These are phyloP conservation scores for Daldinia decipiens DNA, from an alignment of 495 filamentous ascomycete genomes.

Conservation along the genomic window DNA sequence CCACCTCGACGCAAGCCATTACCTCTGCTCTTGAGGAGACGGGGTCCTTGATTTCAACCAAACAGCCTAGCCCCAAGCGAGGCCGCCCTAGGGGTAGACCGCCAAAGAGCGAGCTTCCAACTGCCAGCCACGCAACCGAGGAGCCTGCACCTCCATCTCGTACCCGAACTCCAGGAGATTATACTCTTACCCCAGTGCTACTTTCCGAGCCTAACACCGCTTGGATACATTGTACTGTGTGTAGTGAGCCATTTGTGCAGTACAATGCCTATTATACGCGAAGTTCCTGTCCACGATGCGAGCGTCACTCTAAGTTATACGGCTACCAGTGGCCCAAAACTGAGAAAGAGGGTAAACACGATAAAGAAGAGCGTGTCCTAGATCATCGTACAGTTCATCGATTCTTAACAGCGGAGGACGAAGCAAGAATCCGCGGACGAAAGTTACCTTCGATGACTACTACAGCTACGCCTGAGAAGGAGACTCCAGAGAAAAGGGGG, in stretches of 20 bases:
- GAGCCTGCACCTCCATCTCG: conserved; percentile 45
- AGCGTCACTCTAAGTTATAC: conserved; percentile 94
- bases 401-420: conserved; percentile 73
- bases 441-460: conserved; percentile 37
- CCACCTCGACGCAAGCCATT: neutral
- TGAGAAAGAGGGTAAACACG: conserved; percentile 73
- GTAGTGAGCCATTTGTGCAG: conserved; percentile 83
- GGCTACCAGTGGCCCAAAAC: conserved; percentile 97
- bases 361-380: conserved; percentile 79
- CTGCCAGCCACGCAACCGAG: conserved; percentile 2
- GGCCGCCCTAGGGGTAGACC: conserved; percentile 37
- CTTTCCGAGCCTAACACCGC: conserved; percentile 77
- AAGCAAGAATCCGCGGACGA: conserved; percentile 63
- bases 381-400: conserved; percentile 78
- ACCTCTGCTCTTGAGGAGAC: neutral
- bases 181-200: conserved; percentile 75
- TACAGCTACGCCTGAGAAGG: conserved; percentile 3
- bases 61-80: conserved; percentile 25
- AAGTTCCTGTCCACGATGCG: conserved; percentile 87
- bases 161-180: conserved; percentile 75
- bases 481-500: conserved; percentile 29
- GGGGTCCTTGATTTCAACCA: neutral
- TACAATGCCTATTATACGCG: conserved; percentile 85
- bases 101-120: conserved; percentile 18
- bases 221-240: conserved; percentile 89